These are phyloP conservation scores for Paramecium octaurelia DNA, from an alignment of 73 alveolate species.

Conservation along the genomic window DNA sequence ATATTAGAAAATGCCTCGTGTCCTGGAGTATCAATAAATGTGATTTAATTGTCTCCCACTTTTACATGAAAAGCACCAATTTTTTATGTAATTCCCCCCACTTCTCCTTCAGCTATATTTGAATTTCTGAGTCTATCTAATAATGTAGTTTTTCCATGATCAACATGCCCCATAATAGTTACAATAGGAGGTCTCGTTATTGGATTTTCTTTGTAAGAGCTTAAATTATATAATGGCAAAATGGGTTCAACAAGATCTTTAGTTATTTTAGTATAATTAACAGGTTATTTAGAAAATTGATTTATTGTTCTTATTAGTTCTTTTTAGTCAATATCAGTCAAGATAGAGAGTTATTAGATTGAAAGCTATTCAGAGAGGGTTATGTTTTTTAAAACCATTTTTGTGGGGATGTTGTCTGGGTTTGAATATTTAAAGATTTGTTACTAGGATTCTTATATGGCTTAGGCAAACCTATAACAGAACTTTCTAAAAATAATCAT, in stretches of 20 bases:
- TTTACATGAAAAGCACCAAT: conserved; percentile 91
- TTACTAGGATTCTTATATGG: background rate
- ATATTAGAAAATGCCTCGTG: conserved; percentile 91
- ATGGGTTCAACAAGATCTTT: background rate
- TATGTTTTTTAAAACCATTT: background rate
- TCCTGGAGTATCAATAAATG: conserved; percentile 97
- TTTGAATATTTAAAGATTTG: background rate
- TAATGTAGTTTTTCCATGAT: conserved; percentile 96
- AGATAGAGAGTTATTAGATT: background rate
- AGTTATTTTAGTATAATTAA: background rate
- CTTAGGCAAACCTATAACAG: background rate
- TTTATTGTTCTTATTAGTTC: background rate
- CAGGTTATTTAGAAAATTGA: background rate
- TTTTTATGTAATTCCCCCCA: conserved; percentile 90
- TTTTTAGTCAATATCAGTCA: background rate
- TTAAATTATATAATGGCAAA: background rate
- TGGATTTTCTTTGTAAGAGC: background rate
- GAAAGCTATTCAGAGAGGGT: background rate
- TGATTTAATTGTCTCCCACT: conserved; percentile 72
- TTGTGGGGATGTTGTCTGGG: background rate
- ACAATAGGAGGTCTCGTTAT: conserved; percentile 78
- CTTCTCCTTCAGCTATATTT: conserved; percentile 81
- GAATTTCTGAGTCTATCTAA: conserved; percentile 83
- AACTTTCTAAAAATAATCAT: conserved; percentile 17
- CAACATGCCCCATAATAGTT: conserved; percentile 97